These are phyloP conservation scores for Ogataea ganodermae DNA, from an alignment of 805 yeast species.

Conservation along the genomic window DNA sequence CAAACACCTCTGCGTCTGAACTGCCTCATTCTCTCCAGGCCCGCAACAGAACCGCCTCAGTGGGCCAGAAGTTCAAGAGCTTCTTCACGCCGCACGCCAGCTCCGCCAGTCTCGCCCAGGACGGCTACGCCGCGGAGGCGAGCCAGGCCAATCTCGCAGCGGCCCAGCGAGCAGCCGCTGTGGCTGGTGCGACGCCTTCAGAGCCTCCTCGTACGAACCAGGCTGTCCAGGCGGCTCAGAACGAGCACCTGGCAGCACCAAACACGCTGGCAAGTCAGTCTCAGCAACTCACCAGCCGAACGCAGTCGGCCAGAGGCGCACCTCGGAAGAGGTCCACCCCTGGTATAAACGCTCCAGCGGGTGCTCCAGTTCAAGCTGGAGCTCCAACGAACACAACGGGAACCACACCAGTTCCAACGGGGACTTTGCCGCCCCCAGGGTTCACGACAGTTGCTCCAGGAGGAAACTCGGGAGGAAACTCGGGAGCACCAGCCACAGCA, in stretches of 20 bases:
- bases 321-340: neutral
- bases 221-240: no score
- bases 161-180: constrained; percentile 15
- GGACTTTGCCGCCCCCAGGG: no score
- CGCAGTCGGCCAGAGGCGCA: constrained; percentile 5
- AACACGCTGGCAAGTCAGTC: neutral
- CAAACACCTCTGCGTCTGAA: constrained; percentile 25
- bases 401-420: no score
- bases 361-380: no score
- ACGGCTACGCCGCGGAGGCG: constrained; percentile 12
- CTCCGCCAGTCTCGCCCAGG: constrained; percentile 17
- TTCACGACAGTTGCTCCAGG: no score
- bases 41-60: constrained; percentile 31
- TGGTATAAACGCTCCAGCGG: no score
- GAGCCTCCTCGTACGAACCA: neutral
- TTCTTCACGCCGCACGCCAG: constrained; percentile 30
- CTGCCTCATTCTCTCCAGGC: constrained; percentile 13
- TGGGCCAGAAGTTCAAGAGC: constrained; percentile 34
- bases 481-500: neutral
- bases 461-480: no score
- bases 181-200: constrained; percentile 7
- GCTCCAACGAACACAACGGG: no score
- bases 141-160: constrained; percentile 8
- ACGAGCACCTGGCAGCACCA: neutral
- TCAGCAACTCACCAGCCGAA: constrained; percentile 3